phyloP scores from a whole-genome alignment of 495 filamentous ascomycete species.

The Aspergillus incahuasiensis region DNA sequence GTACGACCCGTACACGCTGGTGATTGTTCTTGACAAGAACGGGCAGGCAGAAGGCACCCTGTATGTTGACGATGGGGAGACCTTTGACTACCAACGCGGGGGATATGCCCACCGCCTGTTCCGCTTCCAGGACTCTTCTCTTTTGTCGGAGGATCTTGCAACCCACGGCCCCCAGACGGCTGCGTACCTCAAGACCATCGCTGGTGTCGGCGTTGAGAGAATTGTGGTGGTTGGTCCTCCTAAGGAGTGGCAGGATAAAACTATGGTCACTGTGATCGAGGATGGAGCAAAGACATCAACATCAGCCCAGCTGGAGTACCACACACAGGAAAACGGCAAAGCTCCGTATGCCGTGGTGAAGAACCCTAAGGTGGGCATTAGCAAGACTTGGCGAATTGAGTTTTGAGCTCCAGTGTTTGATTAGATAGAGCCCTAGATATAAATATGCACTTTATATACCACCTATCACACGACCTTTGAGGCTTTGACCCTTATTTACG shows the following conservation, averaged over 20 bases:
- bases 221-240: constrained; percentile 78
- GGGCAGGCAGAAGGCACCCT: constrained; percentile 74
- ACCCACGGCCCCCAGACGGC: constrained; percentile 58
- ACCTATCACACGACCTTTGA: constrained; percentile 2
- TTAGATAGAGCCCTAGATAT: not conserved
- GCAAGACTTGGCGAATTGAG: constrained; percentile 76
- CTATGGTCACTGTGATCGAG: constrained; percentile 61
- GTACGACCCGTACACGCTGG: constrained; percentile 89
- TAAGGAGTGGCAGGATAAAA: constrained; percentile 62
- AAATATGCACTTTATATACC: not conserved
- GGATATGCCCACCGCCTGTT: constrained; percentile 84
- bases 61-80: constrained; percentile 92
- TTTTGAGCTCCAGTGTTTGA: constrained; percentile 38
- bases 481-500: constrained; percentile 5
- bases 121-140: constrained; percentile 49
- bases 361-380: constrained; percentile 71
- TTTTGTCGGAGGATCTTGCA: constrained; percentile 47
- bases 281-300: constrained; percentile 60
- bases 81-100: constrained; percentile 79
- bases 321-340: constrained; percentile 53
- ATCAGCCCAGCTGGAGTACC: constrained; percentile 53
- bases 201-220: constrained; percentile 70
- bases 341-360: constrained; percentile 78
- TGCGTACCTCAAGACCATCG: constrained; percentile 72
- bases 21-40: constrained; percentile 67